A percentile compares a stretch with the other conserved stretches of the same genome.
phyloP scores from a whole-genome alignment of 306 rosid genomes.

The Prunus armeniaca region DNA sequence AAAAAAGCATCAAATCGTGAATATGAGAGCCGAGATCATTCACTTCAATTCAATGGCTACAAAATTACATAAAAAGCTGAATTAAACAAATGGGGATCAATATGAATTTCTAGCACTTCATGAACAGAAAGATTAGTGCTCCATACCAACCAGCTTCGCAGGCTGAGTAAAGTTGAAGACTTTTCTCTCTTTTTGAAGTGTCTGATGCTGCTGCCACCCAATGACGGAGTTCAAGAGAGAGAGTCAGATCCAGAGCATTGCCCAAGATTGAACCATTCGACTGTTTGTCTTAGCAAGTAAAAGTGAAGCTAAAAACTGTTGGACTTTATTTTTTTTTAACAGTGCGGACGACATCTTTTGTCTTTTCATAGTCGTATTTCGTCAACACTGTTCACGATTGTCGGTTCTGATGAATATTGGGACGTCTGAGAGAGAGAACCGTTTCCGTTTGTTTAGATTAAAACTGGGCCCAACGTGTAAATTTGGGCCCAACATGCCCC shows the following conservation, averaged over 20 bases:
- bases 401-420: not conserved
- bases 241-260: slow-evolving; percentile 21
- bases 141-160: slow-evolving; percentile 34
- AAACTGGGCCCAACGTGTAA: not conserved
- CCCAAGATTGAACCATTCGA: not conserved
- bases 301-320: not conserved
- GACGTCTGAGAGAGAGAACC: too few relatives aligned
- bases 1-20: not conserved
- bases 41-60: not conserved
- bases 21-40: not conserved
- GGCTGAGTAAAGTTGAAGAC: not conserved
- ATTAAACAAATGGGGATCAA: not conserved
- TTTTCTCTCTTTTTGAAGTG: not conserved
- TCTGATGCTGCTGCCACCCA: not conserved
- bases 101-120: not conserved
- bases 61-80: slow-evolving; percentile 1
- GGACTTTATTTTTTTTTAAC: not conserved
- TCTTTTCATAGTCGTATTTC: not conserved
- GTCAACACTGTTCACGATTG: not conserved
- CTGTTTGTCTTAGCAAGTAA: not conserved
- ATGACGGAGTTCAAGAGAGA: not conserved
- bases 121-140: not conserved
- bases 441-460: too few relatives aligned
- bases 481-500: not conserved
- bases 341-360: not conserved